These are phyloP conservation scores for Citrus cavaleriei DNA, from an alignment of 345 rosid genomes.

Conservation along the genomic window DNA sequence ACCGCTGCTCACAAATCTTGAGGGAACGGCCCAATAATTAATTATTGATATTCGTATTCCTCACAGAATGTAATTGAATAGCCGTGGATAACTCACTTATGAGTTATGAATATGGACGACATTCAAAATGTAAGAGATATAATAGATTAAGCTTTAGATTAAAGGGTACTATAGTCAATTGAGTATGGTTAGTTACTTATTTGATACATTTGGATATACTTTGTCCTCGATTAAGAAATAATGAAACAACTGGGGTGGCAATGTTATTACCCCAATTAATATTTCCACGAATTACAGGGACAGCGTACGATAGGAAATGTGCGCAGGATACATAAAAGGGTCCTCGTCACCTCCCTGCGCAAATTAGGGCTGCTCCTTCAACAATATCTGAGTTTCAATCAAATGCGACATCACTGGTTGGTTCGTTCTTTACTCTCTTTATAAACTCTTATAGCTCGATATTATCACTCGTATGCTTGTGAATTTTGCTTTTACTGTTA, in stretches of 20 bases:
- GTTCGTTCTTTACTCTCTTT: slow-evolving; percentile 20
- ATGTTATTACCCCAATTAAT: neutral
- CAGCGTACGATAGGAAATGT: slow-evolving; percentile 51
- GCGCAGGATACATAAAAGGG: slow-evolving; percentile 41
- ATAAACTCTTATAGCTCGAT: neutral
- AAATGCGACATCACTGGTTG: slow-evolving; percentile 5
- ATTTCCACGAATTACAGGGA: neutral
- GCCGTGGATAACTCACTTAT: too few species aligned
- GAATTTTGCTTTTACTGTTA: neutral
- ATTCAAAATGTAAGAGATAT: too few species aligned
- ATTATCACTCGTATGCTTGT: neutral
- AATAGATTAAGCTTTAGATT: too few species aligned
- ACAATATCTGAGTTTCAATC: neutral
- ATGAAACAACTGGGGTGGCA: neutral
- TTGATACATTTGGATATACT: neutral
- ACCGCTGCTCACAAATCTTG: too few species aligned
- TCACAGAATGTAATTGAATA: too few species aligned
- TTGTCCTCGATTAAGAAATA: neutral
- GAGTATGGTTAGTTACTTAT: neutral
- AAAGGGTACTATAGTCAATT: too few species aligned
- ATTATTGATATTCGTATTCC: too few species aligned
- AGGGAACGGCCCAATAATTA: too few species aligned
- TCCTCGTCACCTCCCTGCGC: slow-evolving; percentile 54
- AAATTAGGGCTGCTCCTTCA: slow-evolving; percentile 62
- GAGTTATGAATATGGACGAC: too few species aligned